These are phyloP conservation scores for Calonectria ilicicola DNA, from an alignment of 2,329 filamentous ascomycete species.

Conservation along the genomic window DNA sequence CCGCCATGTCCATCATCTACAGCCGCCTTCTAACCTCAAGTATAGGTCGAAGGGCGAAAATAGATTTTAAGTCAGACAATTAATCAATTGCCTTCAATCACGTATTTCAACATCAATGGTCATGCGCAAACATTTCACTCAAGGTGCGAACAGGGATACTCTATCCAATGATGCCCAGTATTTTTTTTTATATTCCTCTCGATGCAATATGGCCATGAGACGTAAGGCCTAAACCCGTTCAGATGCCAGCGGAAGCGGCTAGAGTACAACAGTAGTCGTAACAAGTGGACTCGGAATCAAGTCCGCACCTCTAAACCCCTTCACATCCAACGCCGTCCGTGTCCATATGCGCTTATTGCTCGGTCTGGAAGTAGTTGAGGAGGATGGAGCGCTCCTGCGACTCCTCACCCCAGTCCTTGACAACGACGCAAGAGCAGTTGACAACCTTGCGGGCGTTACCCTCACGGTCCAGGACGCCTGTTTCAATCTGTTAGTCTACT, in stretches of 20 bases:
- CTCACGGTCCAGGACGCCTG: constrained; percentile 98
- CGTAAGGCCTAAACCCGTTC: constrained; percentile 52
- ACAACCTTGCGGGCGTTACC: constrained; percentile 99
- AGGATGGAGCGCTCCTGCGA: constrained; percentile 98
- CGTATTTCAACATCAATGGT: constrained; percentile 3
- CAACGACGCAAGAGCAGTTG: constrained; percentile 99
- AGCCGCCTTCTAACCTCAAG: constrained; percentile 10
- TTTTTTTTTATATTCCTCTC: constrained; percentile 56
- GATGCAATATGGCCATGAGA: constrained; percentile 50
- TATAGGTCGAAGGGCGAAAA: constrained; percentile 56
- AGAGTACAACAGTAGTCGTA: constrained; percentile 58
- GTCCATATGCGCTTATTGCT: constrained; percentile 64
- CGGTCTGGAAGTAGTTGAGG: constrained; percentile 99
- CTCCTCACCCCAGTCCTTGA: constrained; percentile 99
- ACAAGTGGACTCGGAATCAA: constrained; percentile 48
- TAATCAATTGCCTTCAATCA: background rate
- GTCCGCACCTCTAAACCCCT: constrained; percentile 55
- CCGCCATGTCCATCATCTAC: background rate
- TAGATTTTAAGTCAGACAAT: constrained; percentile 35
- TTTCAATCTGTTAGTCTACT: constrained; percentile 45
- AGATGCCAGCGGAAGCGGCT: constrained; percentile 61
- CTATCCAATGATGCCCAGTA: constrained; percentile 46
- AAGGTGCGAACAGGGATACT: background rate
- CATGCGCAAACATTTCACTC: background rate
- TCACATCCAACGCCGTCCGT: constrained; percentile 49